phyloP scores from a whole-genome alignment of 345 rosid species.

The Eucalyptus marginata region DNA sequence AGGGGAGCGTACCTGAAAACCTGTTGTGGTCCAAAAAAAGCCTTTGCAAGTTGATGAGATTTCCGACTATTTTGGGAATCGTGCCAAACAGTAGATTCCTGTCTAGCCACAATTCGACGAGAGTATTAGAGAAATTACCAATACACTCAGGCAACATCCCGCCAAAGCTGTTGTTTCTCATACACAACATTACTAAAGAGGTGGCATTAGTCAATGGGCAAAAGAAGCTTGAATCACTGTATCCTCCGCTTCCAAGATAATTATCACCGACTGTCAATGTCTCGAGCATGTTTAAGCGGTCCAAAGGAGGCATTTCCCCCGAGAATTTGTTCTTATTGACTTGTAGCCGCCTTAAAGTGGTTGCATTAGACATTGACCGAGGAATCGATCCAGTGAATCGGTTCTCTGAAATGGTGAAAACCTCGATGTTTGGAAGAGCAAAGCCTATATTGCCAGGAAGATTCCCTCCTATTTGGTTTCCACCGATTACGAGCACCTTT shows the following conservation, averaged over 20 bases:
- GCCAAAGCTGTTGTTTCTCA: neutral
- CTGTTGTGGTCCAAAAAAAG: no score
- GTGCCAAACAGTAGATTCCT: neutral
- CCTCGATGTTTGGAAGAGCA: neutral
- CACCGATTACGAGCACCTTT: fast-evolving
- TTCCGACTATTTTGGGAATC: neutral
- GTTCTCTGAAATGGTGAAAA: fast-evolving
- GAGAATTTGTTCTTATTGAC: fast-evolving
- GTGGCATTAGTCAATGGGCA: neutral
- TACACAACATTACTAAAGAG: fast-evolving
- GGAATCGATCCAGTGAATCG: neutral
- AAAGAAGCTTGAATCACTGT: neutral
- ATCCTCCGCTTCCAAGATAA: neutral
- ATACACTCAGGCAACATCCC: neutral
- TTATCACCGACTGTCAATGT: neutral
- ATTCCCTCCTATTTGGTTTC: neutral
- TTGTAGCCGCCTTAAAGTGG: neutral
- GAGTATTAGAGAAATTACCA: neutral
- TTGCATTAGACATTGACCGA: neutral
- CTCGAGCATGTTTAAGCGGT: neutral
- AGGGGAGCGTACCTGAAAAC: no score
- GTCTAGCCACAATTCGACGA: fast-evolving
- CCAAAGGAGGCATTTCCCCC: slow-evolving; percentile 4
- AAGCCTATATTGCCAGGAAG: slow-evolving; percentile 3
- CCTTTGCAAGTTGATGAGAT: neutral